Evolutionary conservation across 2,329 filamentous ascomycete species (phyloP).

Genomic region (Alternaria postmessia): DNA sequence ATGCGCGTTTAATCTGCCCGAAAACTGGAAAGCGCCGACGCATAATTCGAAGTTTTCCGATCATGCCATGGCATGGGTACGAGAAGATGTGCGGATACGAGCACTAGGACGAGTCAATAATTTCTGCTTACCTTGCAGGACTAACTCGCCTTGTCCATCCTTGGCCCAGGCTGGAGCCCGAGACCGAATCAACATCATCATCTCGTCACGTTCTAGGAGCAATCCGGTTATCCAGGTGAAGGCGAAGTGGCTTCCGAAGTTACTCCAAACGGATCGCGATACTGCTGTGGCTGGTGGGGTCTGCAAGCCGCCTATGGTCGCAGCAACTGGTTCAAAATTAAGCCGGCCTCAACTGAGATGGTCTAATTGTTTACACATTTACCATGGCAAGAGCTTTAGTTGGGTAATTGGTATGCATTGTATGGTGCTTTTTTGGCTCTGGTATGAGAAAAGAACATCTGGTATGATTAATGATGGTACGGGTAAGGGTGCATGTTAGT

Average conservation of each 20-base stretch:
- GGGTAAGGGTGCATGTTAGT: not conserved
- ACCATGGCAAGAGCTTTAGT: conserved; percentile 1
- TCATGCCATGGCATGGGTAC: conserved; percentile 6
- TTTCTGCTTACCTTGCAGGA: conserved; percentile 24
- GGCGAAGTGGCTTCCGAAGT: conserved; percentile 13
- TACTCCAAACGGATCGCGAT: not conserved
- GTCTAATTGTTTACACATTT: not conserved
- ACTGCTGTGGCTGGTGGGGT: conserved; percentile 10
- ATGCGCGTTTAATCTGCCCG: not conserved
- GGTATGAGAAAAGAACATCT: not conserved
- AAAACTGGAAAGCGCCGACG: not conserved
- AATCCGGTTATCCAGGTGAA: not conserved
- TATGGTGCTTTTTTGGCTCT: not conserved
- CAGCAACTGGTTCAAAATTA: not conserved
- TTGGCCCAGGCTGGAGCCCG: conserved; percentile 13
- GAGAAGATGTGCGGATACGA: conserved; percentile 21
- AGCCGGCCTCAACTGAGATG: not conserved
- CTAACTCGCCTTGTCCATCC: conserved; percentile 10
- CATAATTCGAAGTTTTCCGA: not conserved
- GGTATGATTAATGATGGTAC: not conserved
- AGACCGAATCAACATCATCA: conserved; percentile 9
- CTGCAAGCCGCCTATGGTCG: not conserved
- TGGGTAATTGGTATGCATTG: not conserved
- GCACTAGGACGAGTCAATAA: conserved; percentile 25
- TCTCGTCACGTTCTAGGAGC: conserved; percentile 8